Conservation (phyloP, 345 rosid genomes). For the Sonneratia alba region DNA sequence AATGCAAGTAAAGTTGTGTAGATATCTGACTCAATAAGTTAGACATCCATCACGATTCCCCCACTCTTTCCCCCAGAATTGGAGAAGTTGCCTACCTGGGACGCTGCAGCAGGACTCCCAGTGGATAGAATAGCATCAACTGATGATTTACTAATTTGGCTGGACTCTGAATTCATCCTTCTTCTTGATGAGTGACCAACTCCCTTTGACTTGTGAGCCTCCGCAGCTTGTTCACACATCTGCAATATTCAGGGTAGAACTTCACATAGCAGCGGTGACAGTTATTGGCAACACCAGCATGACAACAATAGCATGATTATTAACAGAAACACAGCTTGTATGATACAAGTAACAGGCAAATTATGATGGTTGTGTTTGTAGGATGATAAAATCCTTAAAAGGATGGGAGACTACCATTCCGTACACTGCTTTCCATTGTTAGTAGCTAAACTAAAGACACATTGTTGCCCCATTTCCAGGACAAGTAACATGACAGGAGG, state of each 20-base stretch:
- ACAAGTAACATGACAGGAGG: background rate
- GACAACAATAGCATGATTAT: too few relatives aligned
- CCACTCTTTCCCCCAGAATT: background rate
- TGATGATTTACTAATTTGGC: constrained; percentile 57
- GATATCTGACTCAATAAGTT: background rate
- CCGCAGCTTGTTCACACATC: constrained; percentile 99
- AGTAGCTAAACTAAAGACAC: background rate
- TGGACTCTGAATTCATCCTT: constrained; percentile 54
- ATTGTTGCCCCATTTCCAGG: background rate
- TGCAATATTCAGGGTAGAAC: constrained; percentile 12
- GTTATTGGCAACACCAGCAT: constrained; percentile 1
- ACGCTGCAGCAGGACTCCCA: constrained; percentile 33
- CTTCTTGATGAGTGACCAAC: constrained; percentile 54
- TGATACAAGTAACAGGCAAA: too few relatives aligned
- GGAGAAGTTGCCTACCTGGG: constrained; percentile 40
- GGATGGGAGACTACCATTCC: too few relatives aligned
- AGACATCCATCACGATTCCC: background rate
- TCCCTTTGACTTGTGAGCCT: constrained; percentile 78
- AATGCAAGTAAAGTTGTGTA: background rate
- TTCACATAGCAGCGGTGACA: constrained; percentile 5
- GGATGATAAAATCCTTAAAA: too few relatives aligned
- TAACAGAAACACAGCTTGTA: too few relatives aligned
- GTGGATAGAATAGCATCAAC: constrained; percentile 84
- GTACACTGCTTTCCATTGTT: background rate
- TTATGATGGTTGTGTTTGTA: too few relatives aligned